Evolutionary conservation across 2,329 filamentous ascomycete species (phyloP).

Genomic region (Penicillium sclerotiorum): DNA sequence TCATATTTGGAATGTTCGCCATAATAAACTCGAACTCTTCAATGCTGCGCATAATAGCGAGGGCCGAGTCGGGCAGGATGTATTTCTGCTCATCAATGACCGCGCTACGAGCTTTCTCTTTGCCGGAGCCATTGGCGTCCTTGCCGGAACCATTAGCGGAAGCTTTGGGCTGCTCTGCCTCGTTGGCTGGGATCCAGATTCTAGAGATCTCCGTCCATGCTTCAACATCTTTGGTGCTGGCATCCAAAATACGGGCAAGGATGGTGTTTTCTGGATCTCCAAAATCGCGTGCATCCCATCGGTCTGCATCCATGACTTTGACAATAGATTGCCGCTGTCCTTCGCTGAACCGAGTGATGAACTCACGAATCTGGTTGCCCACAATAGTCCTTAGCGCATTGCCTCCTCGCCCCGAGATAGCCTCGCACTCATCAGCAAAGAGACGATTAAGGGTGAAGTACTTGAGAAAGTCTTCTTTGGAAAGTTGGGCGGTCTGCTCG

Average conservation of each 20-base stretch:
- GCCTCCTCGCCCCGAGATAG: conserved; percentile 64
- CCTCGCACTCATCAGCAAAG: conserved; percentile 69
- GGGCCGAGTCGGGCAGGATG: conserved; percentile 80
- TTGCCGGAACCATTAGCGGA: too few species aligned
- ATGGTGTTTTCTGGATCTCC: conserved; percentile 54
- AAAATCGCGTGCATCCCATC: conserved; percentile 68
- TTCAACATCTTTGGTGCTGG: conserved; percentile 61
- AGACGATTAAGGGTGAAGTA: conserved; percentile 66
- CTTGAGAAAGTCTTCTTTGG: conserved; percentile 60
- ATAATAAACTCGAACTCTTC: conserved; percentile 82
- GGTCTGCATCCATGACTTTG: conserved; percentile 62
- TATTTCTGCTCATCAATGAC: conserved; percentile 82
- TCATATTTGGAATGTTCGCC: conserved; percentile 84
- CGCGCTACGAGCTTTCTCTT: conserved; percentile 70
- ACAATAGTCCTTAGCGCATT: conserved; percentile 62
- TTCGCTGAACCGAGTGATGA: conserved; percentile 61
- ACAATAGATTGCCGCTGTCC: conserved; percentile 60
- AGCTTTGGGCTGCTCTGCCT: conserved; percentile 23
- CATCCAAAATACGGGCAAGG: conserved; percentile 58
- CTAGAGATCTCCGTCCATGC: conserved; percentile 56
- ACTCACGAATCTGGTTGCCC: conserved; percentile 65
- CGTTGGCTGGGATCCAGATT: conserved; percentile 51
- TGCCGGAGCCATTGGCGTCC: conserved; percentile 46
- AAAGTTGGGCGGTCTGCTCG: conserved; percentile 59
- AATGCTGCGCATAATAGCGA: conserved; percentile 78